phyloP scores from a whole-genome alignment of 805 yeast genomes.

The Spencermartinsiella europaea region DNA sequence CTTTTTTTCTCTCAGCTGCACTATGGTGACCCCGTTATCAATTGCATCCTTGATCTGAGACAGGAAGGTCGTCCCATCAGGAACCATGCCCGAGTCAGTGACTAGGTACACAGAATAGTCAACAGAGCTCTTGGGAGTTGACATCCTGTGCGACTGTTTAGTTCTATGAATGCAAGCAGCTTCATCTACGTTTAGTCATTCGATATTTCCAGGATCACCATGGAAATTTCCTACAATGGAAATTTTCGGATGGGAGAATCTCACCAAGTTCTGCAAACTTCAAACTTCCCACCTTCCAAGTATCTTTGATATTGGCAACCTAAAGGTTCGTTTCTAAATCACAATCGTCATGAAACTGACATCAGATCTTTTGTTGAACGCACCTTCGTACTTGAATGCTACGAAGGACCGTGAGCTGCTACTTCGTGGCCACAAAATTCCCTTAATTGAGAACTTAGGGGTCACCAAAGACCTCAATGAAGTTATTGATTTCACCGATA shows the following conservation, averaged over 20 bases:
- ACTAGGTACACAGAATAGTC: constrained; percentile 71
- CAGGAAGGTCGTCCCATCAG: constrained; percentile 48
- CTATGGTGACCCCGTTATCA: constrained; percentile 68
- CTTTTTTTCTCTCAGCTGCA: constrained; percentile 79
- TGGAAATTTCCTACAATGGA: background rate
- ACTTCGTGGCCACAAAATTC: constrained; percentile 35
- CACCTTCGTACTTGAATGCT: constrained; percentile 48
- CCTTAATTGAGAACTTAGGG: constrained; percentile 42
- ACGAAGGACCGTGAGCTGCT: constrained; percentile 38
- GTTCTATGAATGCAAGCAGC: too few relatives aligned
- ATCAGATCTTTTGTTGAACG: constrained; percentile 43
- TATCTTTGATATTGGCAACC: too few relatives aligned
- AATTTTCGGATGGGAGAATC: background rate
- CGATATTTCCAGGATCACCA: too few relatives aligned
- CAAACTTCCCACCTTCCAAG: too few relatives aligned
- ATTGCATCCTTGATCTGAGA: constrained; percentile 59
- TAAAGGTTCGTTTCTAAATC: background rate
- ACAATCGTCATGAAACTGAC: constrained; percentile 56
- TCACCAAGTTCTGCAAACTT: background rate
- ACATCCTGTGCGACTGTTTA: too few relatives aligned
- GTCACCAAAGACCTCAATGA: constrained; percentile 41
- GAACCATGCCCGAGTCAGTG: constrained; percentile 73
- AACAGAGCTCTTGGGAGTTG: too few relatives aligned
- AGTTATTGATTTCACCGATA: constrained; percentile 70
- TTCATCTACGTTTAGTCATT: too few relatives aligned